These are phyloP conservation scores for Deinandra increscens DNA, from an alignment of 129 eudicot species.

Conservation along the genomic window DNA sequence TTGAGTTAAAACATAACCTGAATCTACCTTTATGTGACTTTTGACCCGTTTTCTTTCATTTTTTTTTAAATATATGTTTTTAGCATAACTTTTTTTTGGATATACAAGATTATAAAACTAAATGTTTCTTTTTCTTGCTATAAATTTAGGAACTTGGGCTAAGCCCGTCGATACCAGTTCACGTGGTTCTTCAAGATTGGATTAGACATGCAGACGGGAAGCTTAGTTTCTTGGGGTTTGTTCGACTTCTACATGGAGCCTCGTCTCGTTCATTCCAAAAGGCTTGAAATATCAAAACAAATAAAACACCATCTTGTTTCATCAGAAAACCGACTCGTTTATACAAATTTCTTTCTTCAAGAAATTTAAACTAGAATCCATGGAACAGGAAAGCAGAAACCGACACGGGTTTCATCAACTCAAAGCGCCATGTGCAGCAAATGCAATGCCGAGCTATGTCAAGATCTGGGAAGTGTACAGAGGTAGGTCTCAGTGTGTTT, in stretches of 20 bases:
- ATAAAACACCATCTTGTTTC: not conserved
- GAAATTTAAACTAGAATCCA: constrained; percentile 11
- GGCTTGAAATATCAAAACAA: constrained; percentile 37
- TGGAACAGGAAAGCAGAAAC: constrained; percentile 21
- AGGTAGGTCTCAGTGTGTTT: constrained; percentile 37
- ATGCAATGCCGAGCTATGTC: constrained; percentile 12
- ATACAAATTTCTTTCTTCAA: constrained; percentile 7
- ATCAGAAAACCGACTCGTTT: constrained; percentile 18
- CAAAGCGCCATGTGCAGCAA: constrained; percentile 5
- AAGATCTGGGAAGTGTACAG: constrained; percentile 34
- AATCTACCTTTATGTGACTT: not conserved
- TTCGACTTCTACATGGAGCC: constrained; percentile 89
- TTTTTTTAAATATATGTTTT: not conserved
- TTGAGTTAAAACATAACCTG: not conserved
- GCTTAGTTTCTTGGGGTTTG: constrained; percentile 94
- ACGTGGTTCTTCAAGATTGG: constrained; percentile 97
- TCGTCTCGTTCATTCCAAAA: constrained; percentile 93
- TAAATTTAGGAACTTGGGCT: constrained; percentile 84
- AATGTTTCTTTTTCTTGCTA: not conserved
- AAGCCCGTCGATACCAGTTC: constrained; percentile 91
- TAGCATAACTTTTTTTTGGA: not conserved
- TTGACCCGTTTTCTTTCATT: too few relatives aligned
- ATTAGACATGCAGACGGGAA: constrained; percentile 91
- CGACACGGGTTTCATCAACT: not conserved
- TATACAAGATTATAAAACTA: not conserved